These are phyloP conservation scores for Scedosporium dehoogii DNA, from an alignment of 2,329 filamentous ascomycete genomes.

Conservation along the genomic window DNA sequence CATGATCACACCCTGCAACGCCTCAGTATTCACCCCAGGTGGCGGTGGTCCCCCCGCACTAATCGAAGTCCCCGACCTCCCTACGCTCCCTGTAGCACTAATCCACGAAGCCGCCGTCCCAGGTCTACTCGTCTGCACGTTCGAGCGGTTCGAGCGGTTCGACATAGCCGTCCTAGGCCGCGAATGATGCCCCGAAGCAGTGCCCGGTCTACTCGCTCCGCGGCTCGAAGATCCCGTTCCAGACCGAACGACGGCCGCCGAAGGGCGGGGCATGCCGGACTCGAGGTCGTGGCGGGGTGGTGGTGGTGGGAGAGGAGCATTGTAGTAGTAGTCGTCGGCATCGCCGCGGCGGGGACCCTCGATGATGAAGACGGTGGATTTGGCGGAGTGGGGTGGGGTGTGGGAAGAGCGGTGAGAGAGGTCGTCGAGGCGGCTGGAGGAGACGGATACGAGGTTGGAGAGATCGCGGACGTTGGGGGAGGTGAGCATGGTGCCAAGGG, in stretches of 20 bases:
- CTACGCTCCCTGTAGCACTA: not conserved
- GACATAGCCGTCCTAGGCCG: not conserved
- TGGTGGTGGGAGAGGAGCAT: not conserved
- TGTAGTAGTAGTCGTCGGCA: not conserved
- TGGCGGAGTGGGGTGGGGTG: not conserved
- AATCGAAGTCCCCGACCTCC: not conserved
- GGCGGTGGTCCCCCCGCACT: not conserved
- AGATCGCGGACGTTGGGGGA: not conserved
- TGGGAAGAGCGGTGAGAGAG: not conserved
- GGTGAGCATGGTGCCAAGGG: constrained; percentile 20
- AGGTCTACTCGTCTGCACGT: not conserved
- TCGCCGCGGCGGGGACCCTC: not conserved
- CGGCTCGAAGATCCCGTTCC: not conserved
- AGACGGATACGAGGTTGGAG: constrained; percentile 14
- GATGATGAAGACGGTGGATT: constrained; percentile 3
- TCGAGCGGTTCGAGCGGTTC: not conserved
- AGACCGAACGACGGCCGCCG: not conserved
- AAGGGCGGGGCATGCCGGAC: not conserved
- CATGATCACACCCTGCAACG: constrained; percentile 6
- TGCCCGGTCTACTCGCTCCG: not conserved
- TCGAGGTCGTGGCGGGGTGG: not conserved
- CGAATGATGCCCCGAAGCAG: not conserved
- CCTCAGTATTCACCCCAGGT: not conserved
- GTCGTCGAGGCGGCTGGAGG: constrained; percentile 8
- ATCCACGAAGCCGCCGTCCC: not conserved